phyloP scores from a whole-genome alignment of 345 rosid genomes.

The Populus simonii region DNA sequence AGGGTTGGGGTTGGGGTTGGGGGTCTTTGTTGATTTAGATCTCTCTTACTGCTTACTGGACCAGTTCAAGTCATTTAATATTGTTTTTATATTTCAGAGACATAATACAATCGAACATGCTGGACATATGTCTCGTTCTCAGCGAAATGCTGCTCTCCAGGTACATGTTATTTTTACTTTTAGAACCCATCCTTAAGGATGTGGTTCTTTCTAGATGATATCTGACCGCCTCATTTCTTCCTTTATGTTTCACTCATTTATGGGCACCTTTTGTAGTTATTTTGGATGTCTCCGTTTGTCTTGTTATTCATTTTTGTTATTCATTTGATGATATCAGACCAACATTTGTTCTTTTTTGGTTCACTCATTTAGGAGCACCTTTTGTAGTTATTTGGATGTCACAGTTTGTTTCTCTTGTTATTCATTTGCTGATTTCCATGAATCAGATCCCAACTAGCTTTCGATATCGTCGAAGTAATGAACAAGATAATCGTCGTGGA shows the following conservation, averaged over 20 bases:
- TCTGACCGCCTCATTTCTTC: not conserved
- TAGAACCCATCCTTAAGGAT: not conserved
- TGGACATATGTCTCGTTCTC: constrained; percentile 89
- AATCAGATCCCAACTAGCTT: constrained; percentile 92
- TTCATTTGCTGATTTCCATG: not conserved
- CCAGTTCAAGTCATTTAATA: constrained; percentile 1
- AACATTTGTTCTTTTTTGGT: not conserved
- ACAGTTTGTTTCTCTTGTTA: not conserved
- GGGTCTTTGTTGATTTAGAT: not conserved
- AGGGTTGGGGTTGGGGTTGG: not conserved
- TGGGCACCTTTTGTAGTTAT: not conserved
- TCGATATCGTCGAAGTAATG: constrained; percentile 51
- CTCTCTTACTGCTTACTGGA: not conserved
- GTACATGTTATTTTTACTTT: constrained; percentile 26
- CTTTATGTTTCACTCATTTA: not conserved
- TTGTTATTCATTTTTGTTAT: not conserved
- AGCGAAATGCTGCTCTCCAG: constrained; percentile 96
- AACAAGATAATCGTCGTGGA: constrained; percentile 73
- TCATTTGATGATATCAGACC: not conserved
- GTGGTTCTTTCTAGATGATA: not conserved
- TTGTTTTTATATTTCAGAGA: constrained; percentile 50
- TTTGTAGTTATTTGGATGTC: constrained; percentile 1
- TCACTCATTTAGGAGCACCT: not conserved
- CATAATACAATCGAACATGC: constrained; percentile 92
- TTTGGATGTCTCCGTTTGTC: constrained; percentile 1